phyloP scores from a whole-genome alignment of 2,329 filamentous ascomycete genomes.

The Neonectria neomacrospora region DNA sequence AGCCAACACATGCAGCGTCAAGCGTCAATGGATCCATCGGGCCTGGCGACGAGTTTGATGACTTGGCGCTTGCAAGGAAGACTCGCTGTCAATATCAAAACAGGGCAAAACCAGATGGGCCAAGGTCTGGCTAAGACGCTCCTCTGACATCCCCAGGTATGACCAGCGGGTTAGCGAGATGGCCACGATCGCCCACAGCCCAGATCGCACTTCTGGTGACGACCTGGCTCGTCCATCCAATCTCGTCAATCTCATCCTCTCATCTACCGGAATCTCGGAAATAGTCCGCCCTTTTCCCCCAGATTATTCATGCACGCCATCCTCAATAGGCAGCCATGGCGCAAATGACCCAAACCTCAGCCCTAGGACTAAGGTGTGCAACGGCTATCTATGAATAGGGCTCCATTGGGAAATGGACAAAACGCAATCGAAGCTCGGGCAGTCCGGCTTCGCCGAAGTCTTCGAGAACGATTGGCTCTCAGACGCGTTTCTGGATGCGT shows the following conservation, averaged over 20 bases:
- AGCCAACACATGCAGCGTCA: not conserved
- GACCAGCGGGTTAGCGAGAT: not conserved
- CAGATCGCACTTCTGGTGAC: not conserved
- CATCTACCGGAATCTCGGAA: not conserved
- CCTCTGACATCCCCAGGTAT: not conserved
- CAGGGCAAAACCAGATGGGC: not conserved
- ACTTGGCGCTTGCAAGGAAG: not conserved
- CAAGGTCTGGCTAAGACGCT: not conserved
- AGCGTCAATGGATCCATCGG: not conserved
- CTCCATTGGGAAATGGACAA: not conserved
- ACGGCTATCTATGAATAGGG: conserved; percentile 20
- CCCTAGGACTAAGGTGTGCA: not conserved
- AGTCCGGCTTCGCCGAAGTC: conserved; percentile 33
- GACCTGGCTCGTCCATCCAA: not conserved
- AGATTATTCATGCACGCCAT: conserved; percentile 22
- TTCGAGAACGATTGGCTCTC: conserved; percentile 31
- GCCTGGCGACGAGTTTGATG: not conserved
- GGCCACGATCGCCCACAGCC: not conserved
- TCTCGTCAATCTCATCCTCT: conserved; percentile 20
- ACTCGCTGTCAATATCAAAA: conserved; percentile 6
- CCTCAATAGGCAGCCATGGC: not conserved
- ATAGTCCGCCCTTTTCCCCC: conserved; percentile 16
- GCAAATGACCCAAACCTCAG: not conserved
- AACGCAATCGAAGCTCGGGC: conserved; percentile 22
- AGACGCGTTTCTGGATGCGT: not conserved